Evolutionary conservation across 1,284 basidiomycete genomes (phyloP).

Genomic region (Rhodotorula sp.): DNA sequence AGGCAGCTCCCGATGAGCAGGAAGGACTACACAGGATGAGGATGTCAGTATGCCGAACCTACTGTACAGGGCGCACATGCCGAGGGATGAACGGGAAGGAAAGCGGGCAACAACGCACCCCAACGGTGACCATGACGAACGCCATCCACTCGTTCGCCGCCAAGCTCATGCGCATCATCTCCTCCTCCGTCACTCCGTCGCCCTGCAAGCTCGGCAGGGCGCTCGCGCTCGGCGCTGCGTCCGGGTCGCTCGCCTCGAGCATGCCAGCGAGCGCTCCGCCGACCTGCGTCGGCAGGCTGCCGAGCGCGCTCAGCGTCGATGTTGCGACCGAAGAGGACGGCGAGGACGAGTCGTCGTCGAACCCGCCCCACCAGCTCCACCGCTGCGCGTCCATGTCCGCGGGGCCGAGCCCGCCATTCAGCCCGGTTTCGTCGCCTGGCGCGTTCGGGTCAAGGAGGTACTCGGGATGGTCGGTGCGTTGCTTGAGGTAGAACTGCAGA

Average conservation of each 20-base stretch:
- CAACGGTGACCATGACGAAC: slow-evolving; percentile 34
- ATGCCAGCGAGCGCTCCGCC: slow-evolving; percentile 4
- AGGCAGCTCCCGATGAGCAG: slow-evolving; percentile 35
- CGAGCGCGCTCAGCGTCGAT: slow-evolving; percentile 14
- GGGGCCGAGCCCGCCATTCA: slow-evolving; percentile 27
- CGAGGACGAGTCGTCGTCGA: slow-evolving; percentile 1
- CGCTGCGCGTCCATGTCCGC: background rate
- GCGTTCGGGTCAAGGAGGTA: background rate
- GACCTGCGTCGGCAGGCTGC: slow-evolving; percentile 36
- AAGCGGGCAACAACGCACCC: slow-evolving; percentile 4
- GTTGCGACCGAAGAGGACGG: background rate
- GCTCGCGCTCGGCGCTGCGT: background rate
- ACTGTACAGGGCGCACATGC: background rate
- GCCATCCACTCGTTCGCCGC: slow-evolving; percentile 41
- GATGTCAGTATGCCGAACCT: too few species aligned
- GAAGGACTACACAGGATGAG: slow-evolving; percentile 18
- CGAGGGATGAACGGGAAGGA: background rate
- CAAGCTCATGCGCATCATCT: slow-evolving; percentile 25
- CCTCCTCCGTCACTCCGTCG: slow-evolving; percentile 8
- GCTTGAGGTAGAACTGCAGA: slow-evolving; percentile 40
- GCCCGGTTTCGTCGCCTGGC: slow-evolving; percentile 25
- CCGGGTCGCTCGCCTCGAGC: slow-evolving; percentile 30
- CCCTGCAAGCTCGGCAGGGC: slow-evolving; percentile 33
- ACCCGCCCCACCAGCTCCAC: slow-evolving; percentile 43
- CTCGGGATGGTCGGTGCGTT: slow-evolving; percentile 29